Evolutionary conservation across 148 eudicot species (phyloP).

Genomic region (Rhododendron molle): DNA sequence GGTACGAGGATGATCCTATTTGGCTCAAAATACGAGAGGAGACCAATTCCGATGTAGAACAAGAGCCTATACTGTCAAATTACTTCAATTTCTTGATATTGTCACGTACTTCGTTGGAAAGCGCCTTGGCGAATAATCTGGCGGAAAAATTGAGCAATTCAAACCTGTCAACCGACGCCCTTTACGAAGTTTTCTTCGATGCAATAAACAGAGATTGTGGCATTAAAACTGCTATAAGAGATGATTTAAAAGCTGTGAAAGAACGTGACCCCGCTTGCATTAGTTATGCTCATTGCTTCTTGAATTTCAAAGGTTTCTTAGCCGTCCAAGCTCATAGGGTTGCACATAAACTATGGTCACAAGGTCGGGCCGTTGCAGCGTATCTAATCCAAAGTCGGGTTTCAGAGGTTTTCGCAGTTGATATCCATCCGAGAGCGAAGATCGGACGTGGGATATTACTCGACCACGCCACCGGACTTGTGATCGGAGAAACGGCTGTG

Average conservation of each 20-base stretch:
- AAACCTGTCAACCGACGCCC: slow-evolving; percentile 14
- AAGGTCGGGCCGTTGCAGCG: slow-evolving; percentile 26
- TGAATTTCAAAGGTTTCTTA: slow-evolving; percentile 52
- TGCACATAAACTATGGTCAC: slow-evolving; percentile 31
- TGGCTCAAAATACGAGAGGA: slow-evolving; percentile 33
- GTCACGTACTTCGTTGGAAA: slow-evolving; percentile 31
- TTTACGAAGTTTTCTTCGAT: slow-evolving; percentile 19
- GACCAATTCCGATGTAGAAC: slow-evolving; percentile 17
- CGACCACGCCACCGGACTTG: slow-evolving; percentile 56
- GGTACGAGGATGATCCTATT: slow-evolving; percentile 13
- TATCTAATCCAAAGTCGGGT: slow-evolving; percentile 35
- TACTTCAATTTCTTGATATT: slow-evolving; percentile 28
- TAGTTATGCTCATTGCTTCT: slow-evolving; percentile 41
- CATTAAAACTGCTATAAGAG: slow-evolving; percentile 25
- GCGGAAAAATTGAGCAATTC: slow-evolving; percentile 26
- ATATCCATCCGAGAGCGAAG: slow-evolving; percentile 47
- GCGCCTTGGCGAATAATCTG: slow-evolving; percentile 32
- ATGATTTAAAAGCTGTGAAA: slow-evolving; percentile 34
- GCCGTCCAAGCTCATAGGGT: slow-evolving; percentile 50
- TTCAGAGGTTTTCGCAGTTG: slow-evolving; percentile 48
- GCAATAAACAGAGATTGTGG: slow-evolving; percentile 13
- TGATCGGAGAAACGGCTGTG: slow-evolving; percentile 50
- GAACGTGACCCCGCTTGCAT: slow-evolving; percentile 52
- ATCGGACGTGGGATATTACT: slow-evolving; percentile 40
- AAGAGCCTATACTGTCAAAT: slow-evolving; percentile 34